Evolutionary conservation across 306 rosid species (phyloP), one percentile per base, ranked within the genome.

Genomic region (Prosopis cineraria): DNA sequence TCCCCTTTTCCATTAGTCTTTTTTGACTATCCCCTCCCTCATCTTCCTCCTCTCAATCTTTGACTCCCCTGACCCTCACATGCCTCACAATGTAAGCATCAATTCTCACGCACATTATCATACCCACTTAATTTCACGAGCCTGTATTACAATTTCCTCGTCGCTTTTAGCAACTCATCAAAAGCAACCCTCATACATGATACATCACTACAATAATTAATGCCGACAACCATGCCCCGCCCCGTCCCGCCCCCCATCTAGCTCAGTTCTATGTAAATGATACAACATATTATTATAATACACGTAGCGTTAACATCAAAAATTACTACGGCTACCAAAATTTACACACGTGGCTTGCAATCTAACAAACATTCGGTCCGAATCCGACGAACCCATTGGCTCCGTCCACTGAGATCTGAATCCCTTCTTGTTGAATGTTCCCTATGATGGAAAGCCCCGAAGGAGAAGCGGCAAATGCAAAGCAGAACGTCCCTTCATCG

Each of bases 361-460:
- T 22, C 81, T 84, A 95, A 84, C 99, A 95, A 0, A 95, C 89
- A 79, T 84, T 81, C 52, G 98, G 99, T 67, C 98, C 98, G 78
- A 95, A 95, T 75, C 99, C 99, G 6, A 95, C 93, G 81, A 87
- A 92, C 10, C 96, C 99, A 85, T 82, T 86, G 0, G 96, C 95
- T 79, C 91, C 97, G 76, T 95, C 98, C 24, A 95, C 75, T 11
- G 98, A 92, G 70, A 93, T 87, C 78, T 95, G 86, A 73, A 95
- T 95, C 7, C 99, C 99, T 77, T 93, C 97, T 81, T 93, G 99
- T 52, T 95, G 99, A 44, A 95, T 88, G 79, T 95, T 95, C n/a
- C 99, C 99, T 39, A 95, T 88, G 14, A 95, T 95, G 22, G 99
- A 89, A 47, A 83, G 89, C 8, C 82, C 97, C 0, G 96, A 74